Evolutionary conservation across 306 rosid species (phyloP).

Genomic region (Biancaea sappan): DNA sequence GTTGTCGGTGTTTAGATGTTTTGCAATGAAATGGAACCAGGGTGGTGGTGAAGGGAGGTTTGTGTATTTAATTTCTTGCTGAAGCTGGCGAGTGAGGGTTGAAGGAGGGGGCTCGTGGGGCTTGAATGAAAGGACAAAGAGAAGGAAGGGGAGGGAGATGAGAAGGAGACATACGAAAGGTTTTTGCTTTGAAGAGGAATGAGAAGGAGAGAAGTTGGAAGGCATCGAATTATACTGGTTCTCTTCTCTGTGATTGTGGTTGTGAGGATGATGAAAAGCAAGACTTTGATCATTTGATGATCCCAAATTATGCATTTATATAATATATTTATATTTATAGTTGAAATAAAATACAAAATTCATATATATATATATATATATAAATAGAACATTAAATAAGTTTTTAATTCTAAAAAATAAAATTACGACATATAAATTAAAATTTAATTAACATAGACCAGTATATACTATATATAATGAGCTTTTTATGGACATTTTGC

Average conservation of each 20-base stretch:
- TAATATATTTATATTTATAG: too few species aligned
- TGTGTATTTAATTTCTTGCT: neutral
- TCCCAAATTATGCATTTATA: too few species aligned
- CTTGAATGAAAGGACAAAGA: slow-evolving; percentile 9
- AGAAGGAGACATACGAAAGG: slow-evolving; percentile 31
- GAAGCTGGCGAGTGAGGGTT: neutral
- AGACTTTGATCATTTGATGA: too few species aligned
- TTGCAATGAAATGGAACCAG: slow-evolving; percentile 42
- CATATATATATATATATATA: too few species aligned
- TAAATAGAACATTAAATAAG: too few species aligned
- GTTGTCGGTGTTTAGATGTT: slow-evolving; percentile 6
- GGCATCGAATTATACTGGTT: too few species aligned
- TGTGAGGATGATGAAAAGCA: neutral
- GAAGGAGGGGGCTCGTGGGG: slow-evolving; percentile 12
- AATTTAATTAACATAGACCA: too few species aligned
- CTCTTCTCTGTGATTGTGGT: neutral
- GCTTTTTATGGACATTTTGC: slow-evolving; percentile 6
- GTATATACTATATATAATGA: neutral
- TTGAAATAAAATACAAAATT: too few species aligned
- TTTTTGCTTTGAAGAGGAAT: slow-evolving; percentile 34
- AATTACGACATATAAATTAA: too few species aligned
- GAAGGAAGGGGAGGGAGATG: slow-evolving; percentile 30
- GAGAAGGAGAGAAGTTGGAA: slow-evolving; percentile 30
- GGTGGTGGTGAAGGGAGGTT: slow-evolving; percentile 26
- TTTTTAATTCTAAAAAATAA: too few species aligned